These are phyloP conservation scores for Calocera cornea DNA, from an alignment of 768 basidiomycete genomes.

Conservation along the genomic window DNA sequence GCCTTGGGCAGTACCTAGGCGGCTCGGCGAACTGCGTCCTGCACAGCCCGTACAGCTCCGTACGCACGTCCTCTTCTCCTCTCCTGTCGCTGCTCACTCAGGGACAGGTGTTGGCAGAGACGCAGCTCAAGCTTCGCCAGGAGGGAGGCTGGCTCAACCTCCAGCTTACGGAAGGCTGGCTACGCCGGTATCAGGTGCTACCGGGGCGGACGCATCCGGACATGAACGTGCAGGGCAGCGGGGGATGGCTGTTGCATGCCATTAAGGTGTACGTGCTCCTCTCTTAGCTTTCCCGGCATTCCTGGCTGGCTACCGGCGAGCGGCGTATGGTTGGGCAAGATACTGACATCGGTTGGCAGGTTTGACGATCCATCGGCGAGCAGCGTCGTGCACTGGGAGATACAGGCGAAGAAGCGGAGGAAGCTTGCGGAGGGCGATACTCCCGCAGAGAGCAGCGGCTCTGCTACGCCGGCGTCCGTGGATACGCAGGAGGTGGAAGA, in stretches of 20 bases:
- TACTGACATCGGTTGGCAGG: not conserved
- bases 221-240: slow-evolving; percentile 81
- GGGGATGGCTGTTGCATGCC: slow-evolving; percentile 73
- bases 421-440: not conserved
- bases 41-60: slow-evolving; percentile 71
- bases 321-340: not conserved
- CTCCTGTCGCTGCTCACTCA: not conserved
- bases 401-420: not conserved
- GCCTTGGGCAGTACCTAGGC: slow-evolving; percentile 57
- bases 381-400: not conserved
- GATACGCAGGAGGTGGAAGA: not conserved
- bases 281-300: not conserved
- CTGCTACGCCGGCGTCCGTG: not conserved
- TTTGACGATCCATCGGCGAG: not conserved
- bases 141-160: slow-evolving; percentile 60
- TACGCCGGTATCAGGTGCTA: slow-evolving; percentile 85
- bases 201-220: slow-evolving; percentile 92
- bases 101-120: slow-evolving; percentile 57
- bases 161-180: slow-evolving; percentile 71
- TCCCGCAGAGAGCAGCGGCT: not conserved
- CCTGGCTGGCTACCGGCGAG: not conserved
- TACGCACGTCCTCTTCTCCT: slow-evolving; percentile 22
- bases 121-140: slow-evolving; percentile 56
- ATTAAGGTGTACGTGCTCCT: slow-evolving; percentile 58
- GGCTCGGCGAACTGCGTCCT: slow-evolving; percentile 81